These are phyloP conservation scores for Jacaranda copaia DNA, from an alignment of 257 asterid species.

Conservation along the genomic window DNA sequence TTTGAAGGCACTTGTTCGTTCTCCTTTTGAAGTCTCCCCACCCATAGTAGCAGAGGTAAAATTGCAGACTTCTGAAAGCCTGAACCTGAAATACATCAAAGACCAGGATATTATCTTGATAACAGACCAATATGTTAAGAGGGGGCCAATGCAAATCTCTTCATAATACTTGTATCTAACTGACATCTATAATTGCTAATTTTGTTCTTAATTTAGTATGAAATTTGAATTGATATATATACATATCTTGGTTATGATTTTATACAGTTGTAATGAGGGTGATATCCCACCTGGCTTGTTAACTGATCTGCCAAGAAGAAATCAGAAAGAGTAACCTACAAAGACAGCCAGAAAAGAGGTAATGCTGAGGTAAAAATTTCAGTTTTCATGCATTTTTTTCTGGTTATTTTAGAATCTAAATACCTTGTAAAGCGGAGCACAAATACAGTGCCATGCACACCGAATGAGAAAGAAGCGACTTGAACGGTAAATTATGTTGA, in stretches of 20 bases:
- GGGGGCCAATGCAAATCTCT: no score
- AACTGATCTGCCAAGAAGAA: constrained; percentile 93
- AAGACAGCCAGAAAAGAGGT: constrained; percentile 27
- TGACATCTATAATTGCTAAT: background rate
- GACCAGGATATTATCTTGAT: no score
- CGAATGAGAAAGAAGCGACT: constrained; percentile 72
- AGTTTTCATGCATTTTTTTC: background rate
- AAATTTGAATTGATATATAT: background rate
- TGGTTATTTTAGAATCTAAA: background rate
- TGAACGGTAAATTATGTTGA: constrained; percentile 74
- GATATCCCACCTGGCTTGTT: constrained; percentile 81
- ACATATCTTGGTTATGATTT: background rate
- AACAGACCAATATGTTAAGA: no score
- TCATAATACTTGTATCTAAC: background rate
- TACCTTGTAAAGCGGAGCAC: constrained; percentile 95
- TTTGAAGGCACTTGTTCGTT: constrained; percentile 44
- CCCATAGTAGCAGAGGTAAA: constrained; percentile 70
- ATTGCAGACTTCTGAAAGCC: constrained; percentile 71
- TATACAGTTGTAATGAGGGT: background rate
- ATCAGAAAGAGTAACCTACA: constrained; percentile 76
- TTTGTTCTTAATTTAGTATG: background rate
- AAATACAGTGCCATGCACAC: constrained; percentile 71
- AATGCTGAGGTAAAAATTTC: constrained; percentile 10
- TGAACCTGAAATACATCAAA: constrained; percentile 62
- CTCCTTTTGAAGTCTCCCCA: constrained; percentile 68